Evolutionary conservation across 2,329 filamentous ascomycete genomes (phyloP).

Genomic region (Pseudopithomyces maydicus): DNA sequence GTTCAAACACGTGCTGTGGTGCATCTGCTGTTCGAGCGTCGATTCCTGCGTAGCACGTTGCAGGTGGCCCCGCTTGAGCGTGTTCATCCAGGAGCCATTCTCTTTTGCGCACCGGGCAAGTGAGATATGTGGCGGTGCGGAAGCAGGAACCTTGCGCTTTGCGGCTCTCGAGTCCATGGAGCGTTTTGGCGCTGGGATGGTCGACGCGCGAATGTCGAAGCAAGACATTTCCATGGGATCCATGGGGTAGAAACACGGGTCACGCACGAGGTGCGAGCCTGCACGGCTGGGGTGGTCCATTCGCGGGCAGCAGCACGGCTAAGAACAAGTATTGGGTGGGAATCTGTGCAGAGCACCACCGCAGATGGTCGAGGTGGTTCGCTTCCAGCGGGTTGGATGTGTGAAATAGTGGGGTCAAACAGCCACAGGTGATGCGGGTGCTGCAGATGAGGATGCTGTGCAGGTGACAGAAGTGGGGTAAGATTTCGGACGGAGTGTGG

Average conservation of each 20-base stretch:
- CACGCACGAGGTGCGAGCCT: slow-evolving; percentile 21
- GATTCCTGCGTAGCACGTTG: slow-evolving; percentile 9
- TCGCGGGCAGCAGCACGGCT: slow-evolving; percentile 1
- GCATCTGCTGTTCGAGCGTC: slow-evolving; percentile 16
- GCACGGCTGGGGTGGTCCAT: slow-evolving; percentile 17
- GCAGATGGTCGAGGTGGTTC: neutral
- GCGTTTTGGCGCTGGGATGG: slow-evolving; percentile 10
- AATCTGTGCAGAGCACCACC: neutral
- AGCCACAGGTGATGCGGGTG: slow-evolving; percentile 16
- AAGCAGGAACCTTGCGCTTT: slow-evolving; percentile 12
- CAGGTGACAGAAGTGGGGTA: slow-evolving; percentile 20
- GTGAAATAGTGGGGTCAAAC: slow-evolving; percentile 1
- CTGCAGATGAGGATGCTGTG: slow-evolving; percentile 20
- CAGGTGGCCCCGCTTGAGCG: slow-evolving; percentile 14
- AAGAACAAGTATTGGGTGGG: slow-evolving; percentile 12
- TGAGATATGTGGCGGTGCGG: slow-evolving; percentile 12
- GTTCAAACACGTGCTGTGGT: slow-evolving; percentile 31
- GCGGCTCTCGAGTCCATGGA: slow-evolving; percentile 7
- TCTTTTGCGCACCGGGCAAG: slow-evolving; percentile 6
- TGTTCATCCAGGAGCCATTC: slow-evolving; percentile 21
- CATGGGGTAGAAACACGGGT: slow-evolving; percentile 16
- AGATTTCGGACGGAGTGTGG: slow-evolving; percentile 1
- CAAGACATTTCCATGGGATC: slow-evolving; percentile 18
- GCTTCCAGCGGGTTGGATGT: slow-evolving; percentile 8
- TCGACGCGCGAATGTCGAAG: slow-evolving; percentile 15